A percentile compares a stretch with the other conserved stretches of the same genome.
Evolutionary conservation across 352 stramenopile species (phyloP).

Genomic region (Phytophthora cryptogea): DNA sequence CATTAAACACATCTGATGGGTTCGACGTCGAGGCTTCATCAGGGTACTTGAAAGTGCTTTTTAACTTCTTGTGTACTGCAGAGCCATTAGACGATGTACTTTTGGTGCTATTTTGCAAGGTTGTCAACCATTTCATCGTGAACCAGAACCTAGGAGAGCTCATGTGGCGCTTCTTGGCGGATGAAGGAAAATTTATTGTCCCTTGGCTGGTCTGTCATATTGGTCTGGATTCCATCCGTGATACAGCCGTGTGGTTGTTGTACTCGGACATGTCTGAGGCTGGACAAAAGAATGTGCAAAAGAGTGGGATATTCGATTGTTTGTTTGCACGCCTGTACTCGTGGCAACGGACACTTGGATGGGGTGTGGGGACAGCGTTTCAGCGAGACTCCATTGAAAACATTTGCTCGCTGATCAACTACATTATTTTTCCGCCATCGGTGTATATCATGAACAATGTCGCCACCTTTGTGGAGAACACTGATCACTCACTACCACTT

Average conservation of each 20-base stretch:
- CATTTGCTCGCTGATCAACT: conserved; percentile 85
- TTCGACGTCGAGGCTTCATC: conserved; percentile 57
- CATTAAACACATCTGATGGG: conserved; percentile 40
- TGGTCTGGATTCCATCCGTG: conserved; percentile 81
- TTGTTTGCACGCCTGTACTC: conserved; percentile 79
- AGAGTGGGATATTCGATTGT: conserved; percentile 76
- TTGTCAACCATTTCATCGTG: conserved; percentile 83
- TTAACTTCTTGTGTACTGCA: conserved; percentile 78
- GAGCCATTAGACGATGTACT: conserved; percentile 76
- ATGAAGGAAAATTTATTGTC: conserved; percentile 72
- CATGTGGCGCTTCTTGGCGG: conserved; percentile 68
- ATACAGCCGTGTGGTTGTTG: conserved; percentile 83
- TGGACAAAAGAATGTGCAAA: conserved; percentile 61
- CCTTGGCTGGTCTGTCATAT: conserved; percentile 84
- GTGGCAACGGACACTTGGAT: conserved; percentile 83
- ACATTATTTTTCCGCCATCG: conserved; percentile 85
- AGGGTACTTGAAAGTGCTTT: conserved; percentile 82
- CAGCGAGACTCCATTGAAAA: conserved; percentile 89
- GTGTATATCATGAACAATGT: conserved; percentile 88
- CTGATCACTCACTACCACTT: conserved; percentile 78
- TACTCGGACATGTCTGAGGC: conserved; percentile 83
- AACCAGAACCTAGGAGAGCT: conserved; percentile 69
- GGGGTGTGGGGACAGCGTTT: conserved; percentile 82
- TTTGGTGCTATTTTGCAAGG: conserved; percentile 87
- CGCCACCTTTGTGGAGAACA: conserved; percentile 85